Conservation (phyloP, 345 rosid genomes). For the Salix udensis region DNA sequence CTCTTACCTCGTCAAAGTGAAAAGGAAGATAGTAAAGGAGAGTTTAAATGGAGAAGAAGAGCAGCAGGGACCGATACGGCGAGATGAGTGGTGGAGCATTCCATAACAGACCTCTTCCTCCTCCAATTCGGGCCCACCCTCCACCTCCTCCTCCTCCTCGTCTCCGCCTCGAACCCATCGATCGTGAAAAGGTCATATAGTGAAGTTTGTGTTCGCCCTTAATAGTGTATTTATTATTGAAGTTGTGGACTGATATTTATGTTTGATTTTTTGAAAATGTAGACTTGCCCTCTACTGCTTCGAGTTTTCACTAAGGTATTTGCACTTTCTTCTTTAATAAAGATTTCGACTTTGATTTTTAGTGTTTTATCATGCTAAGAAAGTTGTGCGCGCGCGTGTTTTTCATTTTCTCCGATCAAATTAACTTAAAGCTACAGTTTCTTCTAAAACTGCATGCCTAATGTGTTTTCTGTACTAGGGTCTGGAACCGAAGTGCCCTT, state of each 20-base stretch:
- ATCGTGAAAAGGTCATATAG: constrained; percentile 12
- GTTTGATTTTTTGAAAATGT: background rate
- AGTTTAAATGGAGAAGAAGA: background rate
- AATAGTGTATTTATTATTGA: background rate
- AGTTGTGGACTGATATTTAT: background rate
- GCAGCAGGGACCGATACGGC: constrained; percentile 1
- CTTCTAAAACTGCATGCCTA: background rate
- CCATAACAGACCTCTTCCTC: background rate
- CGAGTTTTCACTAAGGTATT: constrained; percentile 20
- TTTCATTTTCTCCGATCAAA: background rate
- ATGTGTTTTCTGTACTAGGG: background rate
- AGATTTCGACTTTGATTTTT: background rate
- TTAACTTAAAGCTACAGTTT: background rate
- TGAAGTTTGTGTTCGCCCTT: background rate
- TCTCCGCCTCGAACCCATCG: constrained; percentile 1
- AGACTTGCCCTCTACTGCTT: constrained; percentile 20
- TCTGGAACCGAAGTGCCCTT: background rate
- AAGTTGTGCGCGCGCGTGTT: background rate
- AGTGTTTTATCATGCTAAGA: background rate
- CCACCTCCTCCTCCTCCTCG: constrained; percentile 4
- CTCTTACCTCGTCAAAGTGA: background rate
- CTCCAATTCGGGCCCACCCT: background rate
- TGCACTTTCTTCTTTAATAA: background rate
- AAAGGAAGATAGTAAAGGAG: too few species aligned
- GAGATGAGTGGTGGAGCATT: background rate